Percentiles rank a stretch among this genome's conserved stretches.
Conservation (phyloP, 805 yeast species). For the Grigorovia humatica region DNA sequence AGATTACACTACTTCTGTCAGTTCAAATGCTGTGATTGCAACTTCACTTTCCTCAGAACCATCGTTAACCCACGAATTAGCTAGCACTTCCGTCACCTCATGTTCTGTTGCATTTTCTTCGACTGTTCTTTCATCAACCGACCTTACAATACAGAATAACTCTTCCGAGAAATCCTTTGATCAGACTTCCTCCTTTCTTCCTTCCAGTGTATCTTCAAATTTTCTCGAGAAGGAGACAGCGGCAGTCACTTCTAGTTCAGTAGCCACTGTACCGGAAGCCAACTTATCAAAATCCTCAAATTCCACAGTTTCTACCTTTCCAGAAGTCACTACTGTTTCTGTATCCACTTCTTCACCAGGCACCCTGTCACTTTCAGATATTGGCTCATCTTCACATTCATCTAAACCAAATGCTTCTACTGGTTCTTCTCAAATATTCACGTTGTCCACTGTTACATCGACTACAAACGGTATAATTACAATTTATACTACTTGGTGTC, state of each 20-base stretch:
- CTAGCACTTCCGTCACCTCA: too few species aligned
- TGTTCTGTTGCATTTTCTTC: too few species aligned
- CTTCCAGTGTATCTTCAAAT: background rate
- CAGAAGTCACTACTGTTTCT: background rate
- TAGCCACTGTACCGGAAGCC: background rate
- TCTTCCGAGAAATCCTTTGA: background rate
- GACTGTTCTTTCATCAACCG: too few species aligned
- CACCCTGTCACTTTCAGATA: background rate
- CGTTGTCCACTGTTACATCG: constrained; percentile 25
- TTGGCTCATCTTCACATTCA: background rate
- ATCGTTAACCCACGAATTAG: too few species aligned
- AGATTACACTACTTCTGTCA: too few species aligned
- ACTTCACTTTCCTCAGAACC: too few species aligned
- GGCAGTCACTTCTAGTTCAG: constrained; percentile 1
- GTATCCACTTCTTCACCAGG: background rate
- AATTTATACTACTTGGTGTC: constrained; percentile 35
- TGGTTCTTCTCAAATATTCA: background rate
- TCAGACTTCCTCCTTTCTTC: background rate
- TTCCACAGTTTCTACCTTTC: background rate
- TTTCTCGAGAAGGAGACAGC: background rate
- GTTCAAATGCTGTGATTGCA: too few species aligned
- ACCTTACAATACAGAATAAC: background rate
- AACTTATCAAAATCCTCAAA: background rate
- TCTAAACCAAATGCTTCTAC: background rate
- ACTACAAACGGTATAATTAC: constrained; percentile 26